Evolutionary conservation across 257 asterid species (phyloP).

Genomic region (Capsicum rhomboideum): DNA sequence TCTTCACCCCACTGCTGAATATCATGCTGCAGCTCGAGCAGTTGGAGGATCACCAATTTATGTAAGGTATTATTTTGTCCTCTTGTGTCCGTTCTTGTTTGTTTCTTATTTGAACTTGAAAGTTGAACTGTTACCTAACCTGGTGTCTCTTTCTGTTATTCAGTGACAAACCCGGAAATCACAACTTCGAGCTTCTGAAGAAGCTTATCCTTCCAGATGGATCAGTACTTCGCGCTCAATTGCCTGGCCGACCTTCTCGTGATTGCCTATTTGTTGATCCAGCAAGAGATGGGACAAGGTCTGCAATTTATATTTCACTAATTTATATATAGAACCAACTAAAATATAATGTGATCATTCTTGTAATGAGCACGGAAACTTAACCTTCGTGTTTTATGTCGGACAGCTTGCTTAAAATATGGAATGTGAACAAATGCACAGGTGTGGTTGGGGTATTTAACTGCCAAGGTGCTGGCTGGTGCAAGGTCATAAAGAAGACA

Average conservation of each 20-base stretch:
- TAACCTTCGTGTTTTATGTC: neutral
- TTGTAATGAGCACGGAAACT: neutral
- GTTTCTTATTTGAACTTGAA: neutral
- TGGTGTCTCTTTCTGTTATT: neutral
- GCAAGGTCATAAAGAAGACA: constrained; percentile 69
- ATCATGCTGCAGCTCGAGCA: constrained; percentile 98
- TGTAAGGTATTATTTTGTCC: constrained; percentile 44
- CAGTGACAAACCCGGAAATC: constrained; percentile 91
- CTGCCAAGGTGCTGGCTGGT: constrained; percentile 99
- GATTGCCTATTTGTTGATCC: constrained; percentile 91
- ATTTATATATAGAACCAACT: neutral
- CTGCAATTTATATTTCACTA: neutral
- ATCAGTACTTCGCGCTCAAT: constrained; percentile 77
- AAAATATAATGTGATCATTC: neutral
- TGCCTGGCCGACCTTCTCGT: constrained; percentile 86
- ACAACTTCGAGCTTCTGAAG: constrained; percentile 78
- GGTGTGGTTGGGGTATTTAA: constrained; percentile 92
- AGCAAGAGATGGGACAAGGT: constrained; percentile 92
- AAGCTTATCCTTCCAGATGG: constrained; percentile 94
- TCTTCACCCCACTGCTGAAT: constrained; percentile 89
- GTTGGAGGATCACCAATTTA: constrained; percentile 56
- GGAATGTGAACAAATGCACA: constrained; percentile 72
- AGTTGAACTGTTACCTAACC: neutral
- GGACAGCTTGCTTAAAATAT: constrained; percentile 88
- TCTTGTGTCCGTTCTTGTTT: neutral